Base-by-base conservation (phyloP, 1,139 yeast species). In the Zygoascus sp. region DNA sequence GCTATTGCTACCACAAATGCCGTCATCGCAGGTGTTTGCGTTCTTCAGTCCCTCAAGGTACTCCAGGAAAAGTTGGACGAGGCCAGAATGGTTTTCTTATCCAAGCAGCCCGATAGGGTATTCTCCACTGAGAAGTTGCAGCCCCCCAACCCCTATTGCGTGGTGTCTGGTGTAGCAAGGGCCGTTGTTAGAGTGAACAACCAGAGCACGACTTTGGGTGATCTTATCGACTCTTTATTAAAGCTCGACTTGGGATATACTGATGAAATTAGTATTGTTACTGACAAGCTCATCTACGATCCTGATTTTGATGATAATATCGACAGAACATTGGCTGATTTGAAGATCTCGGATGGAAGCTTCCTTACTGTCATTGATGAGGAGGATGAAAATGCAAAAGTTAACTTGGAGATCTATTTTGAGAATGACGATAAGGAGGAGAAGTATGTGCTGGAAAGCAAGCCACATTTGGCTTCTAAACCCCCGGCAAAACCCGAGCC, bases 1-100 rank as follows among this genome's bases (percentile, higher is more conserved):
- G 98, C 98, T 0, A 90, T 94, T 57, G 98, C 98, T 10, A 92
- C 98, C 1, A 92, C 97, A 9, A 94, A 94, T 64, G 97, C 98
- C 1, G 83, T 92, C 17, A 82, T 92, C 53, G 90, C 97, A 0
- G 98, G 98, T 0, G 76, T 89, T 52, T 83, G 95, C 21, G 81
- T 89, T 11, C 63, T 90, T 48, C 82, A 80, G 46, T 83, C 90
- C 0, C 67, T 87, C 45, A 77, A 79, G 47, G 75, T 76, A 42
- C 75, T 81, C 16, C 57, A 59, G 13, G 57, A 55, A 21, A 48
- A 53, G 23, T 46, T 57, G 9, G 56, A 58, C 57, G 47, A 64
- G 63, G 50, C 68, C 62, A 44, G 37, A 70, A 79, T 52, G 73
- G 87, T 32, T 75, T 81, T 66, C 78, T 83, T 52, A 38, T 80